Evolutionary conservation across 2,329 filamentous ascomycete species (phyloP).

Genomic region (Orbilia javanica): DNA sequence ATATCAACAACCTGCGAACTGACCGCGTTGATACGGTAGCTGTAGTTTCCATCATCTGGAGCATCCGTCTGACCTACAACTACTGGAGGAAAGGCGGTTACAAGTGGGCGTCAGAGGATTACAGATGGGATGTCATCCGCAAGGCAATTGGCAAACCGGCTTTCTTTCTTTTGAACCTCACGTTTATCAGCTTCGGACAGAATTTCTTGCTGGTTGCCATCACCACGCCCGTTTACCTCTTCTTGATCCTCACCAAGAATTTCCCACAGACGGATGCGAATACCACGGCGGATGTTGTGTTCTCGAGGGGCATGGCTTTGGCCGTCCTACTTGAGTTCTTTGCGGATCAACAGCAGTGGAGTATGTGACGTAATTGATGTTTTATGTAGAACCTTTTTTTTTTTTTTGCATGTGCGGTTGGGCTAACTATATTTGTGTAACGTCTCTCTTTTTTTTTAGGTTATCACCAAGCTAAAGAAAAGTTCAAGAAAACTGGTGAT

Average conservation of each 20-base stretch:
- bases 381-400: too few relatives aligned
- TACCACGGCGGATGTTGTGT: slow-evolving; percentile 65
- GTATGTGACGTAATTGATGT: slow-evolving; percentile 65
- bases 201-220: slow-evolving; percentile 83
- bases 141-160: slow-evolving; percentile 73
- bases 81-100: slow-evolving; percentile 98
- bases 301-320: slow-evolving; percentile 68
- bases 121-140: slow-evolving; percentile 81
- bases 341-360: slow-evolving; percentile 94
- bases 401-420: slow-evolving; percentile 1
- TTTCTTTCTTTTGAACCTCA: slow-evolving; percentile 87
- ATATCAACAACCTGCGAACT: slow-evolving; percentile 77
- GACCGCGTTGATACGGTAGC: slow-evolving; percentile 79
- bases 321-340: slow-evolving; percentile 77
- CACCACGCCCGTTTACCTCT: slow-evolving; percentile 83
- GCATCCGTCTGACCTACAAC: slow-evolving; percentile 85
- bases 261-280: slow-evolving; percentile 69
- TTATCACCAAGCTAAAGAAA: slow-evolving; percentile 83
- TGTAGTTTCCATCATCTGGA: slow-evolving; percentile 72
- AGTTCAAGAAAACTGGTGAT: slow-evolving; percentile 77
- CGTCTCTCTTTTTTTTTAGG: slow-evolving; percentile 66
- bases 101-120: slow-evolving; percentile 88
- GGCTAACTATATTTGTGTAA: slow-evolving; percentile 11
- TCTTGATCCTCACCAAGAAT: slow-evolving; percentile 76
- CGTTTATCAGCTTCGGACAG: slow-evolving; percentile 89